phyloP scores from a whole-genome alignment of 1,139 yeast genomes.

The Geotrichum phurueaensis region DNA sequence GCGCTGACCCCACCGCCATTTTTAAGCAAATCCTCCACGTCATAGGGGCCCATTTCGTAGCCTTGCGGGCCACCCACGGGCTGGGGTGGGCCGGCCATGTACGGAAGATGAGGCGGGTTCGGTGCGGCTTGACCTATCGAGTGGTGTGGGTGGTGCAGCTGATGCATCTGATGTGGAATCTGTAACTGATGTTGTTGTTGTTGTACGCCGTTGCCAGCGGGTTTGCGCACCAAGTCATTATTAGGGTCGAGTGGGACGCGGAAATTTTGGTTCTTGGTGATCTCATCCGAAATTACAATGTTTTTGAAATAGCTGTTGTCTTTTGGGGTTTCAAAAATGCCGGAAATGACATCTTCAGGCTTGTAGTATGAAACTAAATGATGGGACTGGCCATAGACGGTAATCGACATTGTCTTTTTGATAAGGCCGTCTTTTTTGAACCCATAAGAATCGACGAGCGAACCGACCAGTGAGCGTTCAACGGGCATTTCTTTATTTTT shows the following conservation, averaged over 20 bases:
- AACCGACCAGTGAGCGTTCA: slow-evolving; percentile 45
- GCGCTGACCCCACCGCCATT: neutral
- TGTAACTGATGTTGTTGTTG: slow-evolving; percentile 4
- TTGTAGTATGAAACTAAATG: slow-evolving; percentile 60
- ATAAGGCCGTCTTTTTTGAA: slow-evolving; percentile 72
- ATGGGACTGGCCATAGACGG: slow-evolving; percentile 40
- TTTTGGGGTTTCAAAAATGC: slow-evolving; percentile 55
- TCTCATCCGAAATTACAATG: slow-evolving; percentile 48
- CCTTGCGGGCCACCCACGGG: neutral
- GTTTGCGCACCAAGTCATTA: slow-evolving; percentile 22
- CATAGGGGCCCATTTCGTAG: slow-evolving; percentile 1
- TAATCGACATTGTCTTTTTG: slow-evolving; percentile 73
- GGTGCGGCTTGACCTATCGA: neutral
- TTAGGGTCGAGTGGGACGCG: slow-evolving; percentile 38
- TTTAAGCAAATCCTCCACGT: neutral
- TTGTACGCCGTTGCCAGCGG: neutral
- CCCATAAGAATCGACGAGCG: slow-evolving; percentile 55
- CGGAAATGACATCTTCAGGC: slow-evolving; percentile 24
- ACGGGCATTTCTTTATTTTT: slow-evolving; percentile 15
- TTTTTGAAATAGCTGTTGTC: slow-evolving; percentile 48
- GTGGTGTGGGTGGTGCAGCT: neutral
- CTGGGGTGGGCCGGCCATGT: slow-evolving; percentile 1
- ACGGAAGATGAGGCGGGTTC: neutral
- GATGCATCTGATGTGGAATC: neutral
- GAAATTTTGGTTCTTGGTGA: slow-evolving; percentile 56